Base-by-base conservation (phyloP, 73 alveolate species). In the Paramecium biaurelia region DNA sequence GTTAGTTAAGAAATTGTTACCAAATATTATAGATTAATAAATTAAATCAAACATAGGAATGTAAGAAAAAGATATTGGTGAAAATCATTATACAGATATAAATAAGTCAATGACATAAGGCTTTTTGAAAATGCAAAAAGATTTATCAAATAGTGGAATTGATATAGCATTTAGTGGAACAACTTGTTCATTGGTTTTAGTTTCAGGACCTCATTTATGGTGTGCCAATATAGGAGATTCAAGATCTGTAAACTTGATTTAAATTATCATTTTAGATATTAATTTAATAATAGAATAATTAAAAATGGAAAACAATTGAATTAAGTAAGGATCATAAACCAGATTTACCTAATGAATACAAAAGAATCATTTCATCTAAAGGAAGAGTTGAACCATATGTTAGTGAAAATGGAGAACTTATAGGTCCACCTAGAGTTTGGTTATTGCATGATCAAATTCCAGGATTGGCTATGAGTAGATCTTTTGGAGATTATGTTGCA, bases 401-500 rank as follows among this genome's bases (percentile, higher is more conserved):
- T 82, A 95, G 93, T 26, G 93, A 92, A 45, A 74, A 82, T 47
- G 95, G 95, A 35, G 92, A 93, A 76, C 57, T 49, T 82, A 32
- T 95, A 2, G 99, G 99, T 0, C 99, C 99, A 0, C 92, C 96
- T 30, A 96, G 99, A 85, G 99, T 98, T 1, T 98, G 99, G 99
- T 92, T 97, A 82, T 93, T 89, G 86, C 92, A 96, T 85, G 96
- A 93, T 68, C 96, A 98, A 87, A 93, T 95, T 57, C 99, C 99
- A 8, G 99, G 99, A 1, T 95, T 98, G 26, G 99, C 99, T 14
- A 98, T 98, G 99, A 93, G 98, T 59, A 93, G 99, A 76, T 96
- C 99, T 10, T 49, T 98, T 30, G 99, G 99, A 26, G 99, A 98
- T 93, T 59, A 84, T 49, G 86, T 95, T 14, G 99, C 99, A 4